Conservation (phyloP, 345 rosid genomes). For the Eucalyptus albens region DNA sequence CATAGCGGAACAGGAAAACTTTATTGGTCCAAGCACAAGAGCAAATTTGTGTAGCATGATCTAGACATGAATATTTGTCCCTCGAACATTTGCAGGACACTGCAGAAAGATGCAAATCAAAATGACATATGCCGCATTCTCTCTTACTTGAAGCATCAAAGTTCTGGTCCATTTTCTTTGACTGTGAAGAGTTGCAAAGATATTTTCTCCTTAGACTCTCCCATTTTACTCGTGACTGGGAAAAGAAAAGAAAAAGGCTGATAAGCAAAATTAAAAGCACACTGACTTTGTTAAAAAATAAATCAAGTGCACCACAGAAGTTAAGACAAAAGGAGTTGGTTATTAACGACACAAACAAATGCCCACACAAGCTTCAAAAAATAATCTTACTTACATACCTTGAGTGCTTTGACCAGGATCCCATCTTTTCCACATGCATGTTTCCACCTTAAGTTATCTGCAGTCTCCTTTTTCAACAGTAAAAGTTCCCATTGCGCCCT, state of each 20-base stretch:
- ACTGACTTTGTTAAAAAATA: background rate
- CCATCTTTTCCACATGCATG: slow-evolving; percentile 40
- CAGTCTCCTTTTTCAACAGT: slow-evolving; percentile 18
- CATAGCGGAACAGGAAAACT: slow-evolving; percentile 39
- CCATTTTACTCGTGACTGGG: slow-evolving; percentile 36
- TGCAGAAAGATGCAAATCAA: slow-evolving; percentile 63
- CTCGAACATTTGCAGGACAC: slow-evolving; percentile 42
- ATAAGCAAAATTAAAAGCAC: background rate
- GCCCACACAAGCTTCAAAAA: background rate
- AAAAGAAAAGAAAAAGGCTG: background rate
- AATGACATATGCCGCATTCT: slow-evolving; percentile 44
- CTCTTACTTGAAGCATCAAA: slow-evolving; percentile 31
- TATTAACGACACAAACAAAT: background rate
- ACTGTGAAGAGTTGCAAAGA: slow-evolving; percentile 20
- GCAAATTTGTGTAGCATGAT: slow-evolving; percentile 56
- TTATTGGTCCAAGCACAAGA: slow-evolving; percentile 40
- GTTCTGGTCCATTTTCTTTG: slow-evolving; percentile 27
- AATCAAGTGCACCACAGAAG: background rate
- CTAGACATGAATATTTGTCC: slow-evolving; percentile 38
- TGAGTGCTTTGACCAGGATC: slow-evolving; percentile 39
- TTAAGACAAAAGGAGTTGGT: background rate
- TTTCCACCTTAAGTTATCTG: slow-evolving; percentile 32
- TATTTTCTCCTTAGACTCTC: slow-evolving; percentile 37
- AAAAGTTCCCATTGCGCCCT: slow-evolving; percentile 38
- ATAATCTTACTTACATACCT: slow-evolving; percentile 12